These are phyloP conservation scores for Penicillium nucicola DNA, from an alignment of 495 filamentous ascomycete species.

Conservation along the genomic window DNA sequence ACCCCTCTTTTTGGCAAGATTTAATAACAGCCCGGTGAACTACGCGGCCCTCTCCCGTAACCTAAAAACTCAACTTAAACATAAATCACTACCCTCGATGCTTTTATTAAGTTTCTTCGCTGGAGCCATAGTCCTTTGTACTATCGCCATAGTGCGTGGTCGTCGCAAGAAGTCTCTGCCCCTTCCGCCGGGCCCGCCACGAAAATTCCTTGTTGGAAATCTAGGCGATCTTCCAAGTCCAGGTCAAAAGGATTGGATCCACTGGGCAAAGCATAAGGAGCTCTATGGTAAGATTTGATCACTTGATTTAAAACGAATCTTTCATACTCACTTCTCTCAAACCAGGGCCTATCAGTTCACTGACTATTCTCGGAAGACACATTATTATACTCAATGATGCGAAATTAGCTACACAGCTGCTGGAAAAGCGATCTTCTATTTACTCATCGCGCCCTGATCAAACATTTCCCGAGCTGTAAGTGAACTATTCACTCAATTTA, in stretches of 20 bases:
- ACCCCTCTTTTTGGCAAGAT: no score
- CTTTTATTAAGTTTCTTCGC: neutral
- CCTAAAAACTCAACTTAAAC: no score
- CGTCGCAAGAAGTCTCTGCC: constrained; percentile 5
- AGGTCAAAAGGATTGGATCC: constrained; percentile 37
- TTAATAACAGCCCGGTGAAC: no score
- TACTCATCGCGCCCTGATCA: constrained; percentile 40
- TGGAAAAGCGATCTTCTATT: constrained; percentile 44
- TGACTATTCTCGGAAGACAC: constrained; percentile 45
- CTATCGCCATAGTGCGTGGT: neutral
- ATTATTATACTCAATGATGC: constrained; percentile 49
- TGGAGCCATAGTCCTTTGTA: neutral
- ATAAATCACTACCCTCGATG: no score
- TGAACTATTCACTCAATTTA: neutral
- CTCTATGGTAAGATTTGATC: constrained; percentile 33
- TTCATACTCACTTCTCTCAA: neutral
- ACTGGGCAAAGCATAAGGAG: constrained; percentile 51
- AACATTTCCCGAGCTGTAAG: constrained; percentile 42
- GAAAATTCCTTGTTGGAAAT: constrained; percentile 47
- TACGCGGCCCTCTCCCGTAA: no score
- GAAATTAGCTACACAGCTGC: constrained; percentile 37
- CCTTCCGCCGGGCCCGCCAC: constrained; percentile 47
- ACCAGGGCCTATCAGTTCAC: constrained; percentile 49
- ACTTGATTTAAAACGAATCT: neutral
- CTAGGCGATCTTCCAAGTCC: constrained; percentile 39